Percentiles rank a stretch among this genome's conserved stretches.
These are phyloP conservation scores for Diplodia corticola DNA, from an alignment of 2,329 filamentous ascomycete species.

Conservation along the genomic window DNA sequence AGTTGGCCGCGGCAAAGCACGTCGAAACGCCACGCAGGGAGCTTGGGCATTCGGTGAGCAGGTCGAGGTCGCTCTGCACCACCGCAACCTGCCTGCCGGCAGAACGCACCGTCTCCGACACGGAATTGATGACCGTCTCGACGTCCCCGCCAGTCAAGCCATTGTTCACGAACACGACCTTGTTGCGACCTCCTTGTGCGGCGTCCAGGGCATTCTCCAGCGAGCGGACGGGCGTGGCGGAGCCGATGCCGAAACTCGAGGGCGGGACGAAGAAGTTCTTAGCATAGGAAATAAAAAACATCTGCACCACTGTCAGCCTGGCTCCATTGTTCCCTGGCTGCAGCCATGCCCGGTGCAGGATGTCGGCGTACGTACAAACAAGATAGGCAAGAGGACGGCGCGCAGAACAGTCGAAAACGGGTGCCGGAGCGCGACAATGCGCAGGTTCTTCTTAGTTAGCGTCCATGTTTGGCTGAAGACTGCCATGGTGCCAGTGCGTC, in stretches of 20 bases:
- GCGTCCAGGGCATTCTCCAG: slow-evolving; percentile 63
- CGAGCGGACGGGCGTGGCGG: slow-evolving; percentile 60
- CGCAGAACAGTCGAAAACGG: slow-evolving; percentile 56
- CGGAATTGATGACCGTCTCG: slow-evolving; percentile 64
- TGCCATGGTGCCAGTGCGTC: slow-evolving; percentile 29
- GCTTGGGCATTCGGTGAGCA: slow-evolving; percentile 63
- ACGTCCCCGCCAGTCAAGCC: slow-evolving; percentile 69
- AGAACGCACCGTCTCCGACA: slow-evolving; percentile 59
- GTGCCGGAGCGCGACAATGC: slow-evolving; percentile 55
- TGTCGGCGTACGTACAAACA: slow-evolving; percentile 46
- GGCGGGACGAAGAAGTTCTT: slow-evolving; percentile 82
- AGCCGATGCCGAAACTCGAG: slow-evolving; percentile 71
- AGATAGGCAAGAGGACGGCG: slow-evolving; percentile 58
- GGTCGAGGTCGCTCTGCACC: slow-evolving; percentile 56
- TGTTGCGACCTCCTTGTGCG: slow-evolving; percentile 62
- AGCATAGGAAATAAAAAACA: slow-evolving; percentile 62
- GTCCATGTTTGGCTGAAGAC: slow-evolving; percentile 57
- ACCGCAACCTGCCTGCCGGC: slow-evolving; percentile 59
- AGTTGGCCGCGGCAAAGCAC: slow-evolving; percentile 74
- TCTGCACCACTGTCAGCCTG: slow-evolving; percentile 29
- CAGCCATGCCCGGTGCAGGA: too few relatives aligned
- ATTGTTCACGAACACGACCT: slow-evolving; percentile 77
- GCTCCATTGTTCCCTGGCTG: background rate
- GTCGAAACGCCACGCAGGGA: slow-evolving; percentile 61
- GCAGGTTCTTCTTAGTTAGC: slow-evolving; percentile 58